Conservation (phyloP, 371 early-diverging fungal genomes). For the Mortierella sp. region DNA sequence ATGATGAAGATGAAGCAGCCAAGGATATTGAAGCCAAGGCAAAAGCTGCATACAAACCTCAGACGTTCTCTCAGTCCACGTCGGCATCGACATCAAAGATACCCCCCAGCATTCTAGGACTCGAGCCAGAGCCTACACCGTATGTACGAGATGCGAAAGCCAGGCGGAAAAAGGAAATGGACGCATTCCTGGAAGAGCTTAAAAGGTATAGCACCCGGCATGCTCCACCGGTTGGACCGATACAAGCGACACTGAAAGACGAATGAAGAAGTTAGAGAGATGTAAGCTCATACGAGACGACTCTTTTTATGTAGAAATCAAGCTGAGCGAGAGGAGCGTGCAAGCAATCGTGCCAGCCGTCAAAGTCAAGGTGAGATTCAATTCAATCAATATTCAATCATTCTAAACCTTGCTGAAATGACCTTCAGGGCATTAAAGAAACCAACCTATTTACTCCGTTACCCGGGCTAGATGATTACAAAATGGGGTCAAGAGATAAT, state of each 20-base stretch:
- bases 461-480: slow-evolving; percentile 15
- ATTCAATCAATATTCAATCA: not conserved
- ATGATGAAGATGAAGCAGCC: slow-evolving; percentile 52
- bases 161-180: slow-evolving; percentile 84
- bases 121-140: slow-evolving; percentile 32
- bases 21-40: slow-evolving; percentile 40
- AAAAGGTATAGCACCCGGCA: slow-evolving; percentile 65
- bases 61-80: slow-evolving; percentile 48
- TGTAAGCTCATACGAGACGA: not conserved
- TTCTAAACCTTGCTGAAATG: not conserved
- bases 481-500: slow-evolving; percentile 74
- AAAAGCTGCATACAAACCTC: slow-evolving; percentile 60
- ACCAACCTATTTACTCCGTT: not conserved
- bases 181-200: slow-evolving; percentile 87
- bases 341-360: slow-evolving; percentile 14
- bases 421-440: not conserved
- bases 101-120: slow-evolving; percentile 3
- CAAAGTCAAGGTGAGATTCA: slow-evolving; percentile 19
- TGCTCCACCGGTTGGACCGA: not conserved
- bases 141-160: slow-evolving; percentile 59
- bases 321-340: slow-evolving; percentile 58
- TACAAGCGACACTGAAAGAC: not conserved
- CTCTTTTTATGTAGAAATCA: slow-evolving; percentile 46
- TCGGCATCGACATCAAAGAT: slow-evolving; percentile 23
- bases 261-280: not conserved